These are phyloP conservation scores for Phialophora tarda DNA, from an alignment of 2,329 filamentous ascomycete genomes.

Conservation along the genomic window DNA sequence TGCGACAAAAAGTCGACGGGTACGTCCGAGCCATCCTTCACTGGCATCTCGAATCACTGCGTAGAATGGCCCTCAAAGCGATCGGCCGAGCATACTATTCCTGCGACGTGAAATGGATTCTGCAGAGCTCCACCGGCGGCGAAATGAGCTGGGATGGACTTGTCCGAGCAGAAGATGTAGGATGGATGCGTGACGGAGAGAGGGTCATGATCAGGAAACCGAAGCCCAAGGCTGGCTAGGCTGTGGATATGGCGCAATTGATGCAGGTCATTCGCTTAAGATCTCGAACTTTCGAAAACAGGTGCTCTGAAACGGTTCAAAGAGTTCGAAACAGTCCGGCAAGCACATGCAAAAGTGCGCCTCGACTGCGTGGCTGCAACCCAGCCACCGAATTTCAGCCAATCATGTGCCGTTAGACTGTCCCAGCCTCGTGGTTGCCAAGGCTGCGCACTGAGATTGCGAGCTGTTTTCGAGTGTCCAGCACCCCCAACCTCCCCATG, in stretches of 20 bases:
- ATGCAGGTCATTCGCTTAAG: conserved; percentile 13
- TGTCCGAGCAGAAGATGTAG: conserved; percentile 71
- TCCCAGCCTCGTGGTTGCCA: conserved; percentile 7
- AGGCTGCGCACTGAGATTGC: conserved; percentile 9
- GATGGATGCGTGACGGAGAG: conserved; percentile 78
- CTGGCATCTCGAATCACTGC: conserved; percentile 76
- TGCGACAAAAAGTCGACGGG: conserved; percentile 75
- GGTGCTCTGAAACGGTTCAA: conserved; percentile 2
- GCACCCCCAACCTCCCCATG: conserved; percentile 25
- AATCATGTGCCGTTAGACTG: conserved; percentile 19
- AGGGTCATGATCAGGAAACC: conserved; percentile 76
- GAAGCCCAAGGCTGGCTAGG: conserved; percentile 36
- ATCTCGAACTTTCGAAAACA: background rate
- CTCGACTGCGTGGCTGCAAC: background rate
- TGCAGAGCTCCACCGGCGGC: conserved; percentile 58
- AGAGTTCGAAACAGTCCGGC: conserved; percentile 4
- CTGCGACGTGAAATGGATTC: conserved; percentile 73
- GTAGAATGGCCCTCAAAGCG: conserved; percentile 81
- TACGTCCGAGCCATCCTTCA: conserved; percentile 80
- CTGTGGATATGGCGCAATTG: background rate
- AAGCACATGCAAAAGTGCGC: background rate
- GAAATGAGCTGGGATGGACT: conserved; percentile 71
- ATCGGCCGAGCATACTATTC: conserved; percentile 80
- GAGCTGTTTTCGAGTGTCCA: background rate
- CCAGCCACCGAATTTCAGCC: conserved; percentile 31